A percentile compares a stretch with the other conserved stretches of the same genome.
Conservation (phyloP, 768 basidiomycete species). For the Albatrellus ellisii region DNA sequence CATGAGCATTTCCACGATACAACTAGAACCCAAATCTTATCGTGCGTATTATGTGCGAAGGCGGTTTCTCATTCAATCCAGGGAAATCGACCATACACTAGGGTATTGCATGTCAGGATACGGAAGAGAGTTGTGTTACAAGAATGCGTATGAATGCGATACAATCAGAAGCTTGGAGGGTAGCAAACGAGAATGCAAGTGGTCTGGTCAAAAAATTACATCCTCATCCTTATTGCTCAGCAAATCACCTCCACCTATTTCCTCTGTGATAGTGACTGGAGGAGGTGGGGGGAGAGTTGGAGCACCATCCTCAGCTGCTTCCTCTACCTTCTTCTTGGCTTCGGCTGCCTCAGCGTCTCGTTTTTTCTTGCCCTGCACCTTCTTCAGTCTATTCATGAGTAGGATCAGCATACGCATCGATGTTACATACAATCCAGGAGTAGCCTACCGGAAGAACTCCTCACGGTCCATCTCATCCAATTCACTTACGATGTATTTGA, state of each 20-base stretch:
- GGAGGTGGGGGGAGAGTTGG: background rate
- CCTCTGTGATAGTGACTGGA: slow-evolving; percentile 13
- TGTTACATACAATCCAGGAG: background rate
- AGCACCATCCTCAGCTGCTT: slow-evolving; percentile 8
- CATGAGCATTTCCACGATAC: slow-evolving; percentile 22
- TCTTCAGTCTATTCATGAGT: slow-evolving; percentile 60
- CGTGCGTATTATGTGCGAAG: background rate
- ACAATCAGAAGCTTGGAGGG: slow-evolving; percentile 7
- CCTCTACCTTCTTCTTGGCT: slow-evolving; percentile 7
- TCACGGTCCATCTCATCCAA: slow-evolving; percentile 98
- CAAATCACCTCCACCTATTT: slow-evolving; percentile 37
- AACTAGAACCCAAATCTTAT: background rate
- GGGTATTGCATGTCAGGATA: background rate
- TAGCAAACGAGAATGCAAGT: slow-evolving; percentile 4
- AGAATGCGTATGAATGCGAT: slow-evolving; percentile 1
- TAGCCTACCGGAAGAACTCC: slow-evolving; percentile 76
- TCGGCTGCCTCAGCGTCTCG: slow-evolving; percentile 38
- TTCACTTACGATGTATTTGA: slow-evolving; percentile 96
- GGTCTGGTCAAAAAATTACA: slow-evolving; percentile 65
- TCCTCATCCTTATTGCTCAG: slow-evolving; percentile 83
- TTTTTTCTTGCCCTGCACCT: slow-evolving; percentile 97
- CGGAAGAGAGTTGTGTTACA: background rate
- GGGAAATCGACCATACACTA: background rate
- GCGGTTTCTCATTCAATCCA: background rate
- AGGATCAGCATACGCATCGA: too few species aligned